A percentile compares a stretch with the other conserved stretches of the same genome.
Conservation (phyloP, 129 eudicot species). For the Lactuca saligna region DNA sequence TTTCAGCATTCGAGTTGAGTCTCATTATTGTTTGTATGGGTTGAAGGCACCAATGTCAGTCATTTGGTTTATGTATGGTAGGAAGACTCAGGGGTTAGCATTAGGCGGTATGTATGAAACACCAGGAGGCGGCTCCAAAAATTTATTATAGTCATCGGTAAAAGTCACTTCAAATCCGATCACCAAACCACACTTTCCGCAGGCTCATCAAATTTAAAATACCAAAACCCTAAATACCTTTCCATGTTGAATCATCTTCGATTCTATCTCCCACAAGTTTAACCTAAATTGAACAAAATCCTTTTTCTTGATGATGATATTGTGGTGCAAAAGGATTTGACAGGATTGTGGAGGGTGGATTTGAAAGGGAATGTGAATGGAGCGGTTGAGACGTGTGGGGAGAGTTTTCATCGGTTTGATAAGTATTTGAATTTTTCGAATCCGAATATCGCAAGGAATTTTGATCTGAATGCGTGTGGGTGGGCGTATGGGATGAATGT, state of each 20-base stretch:
- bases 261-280: conserved; percentile 93
- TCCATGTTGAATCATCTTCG: conserved; percentile 94
- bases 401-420: conserved; percentile 97
- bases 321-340: conserved; percentile 95
- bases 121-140: too few species aligned
- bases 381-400: conserved; percentile 96
- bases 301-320: conserved; percentile 93
- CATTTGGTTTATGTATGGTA: too few species aligned
- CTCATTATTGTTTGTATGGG: too few species aligned
- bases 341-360: conserved; percentile 81
- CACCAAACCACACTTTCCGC: conserved; percentile 73
- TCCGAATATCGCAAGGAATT: conserved; percentile 86
- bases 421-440: conserved; percentile 96
- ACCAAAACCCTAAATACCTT: conserved; percentile 92
- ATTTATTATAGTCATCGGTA: too few species aligned
- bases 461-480: conserved; percentile 96
- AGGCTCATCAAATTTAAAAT: conserved; percentile 78
- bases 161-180: conserved; percentile 87
- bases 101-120: too few species aligned
- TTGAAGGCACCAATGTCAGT: too few species aligned
- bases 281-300: conserved; percentile 82
- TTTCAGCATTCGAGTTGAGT: too few species aligned
- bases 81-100: too few species aligned
- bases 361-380: conserved; percentile 92
- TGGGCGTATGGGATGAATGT: conserved; percentile 99